A percentile compares a stretch with the other conserved stretches of the same genome.
Evolutionary conservation across 1,284 basidiomycete species (phyloP).

Genomic region (Moesziomyces globuligerus): DNA sequence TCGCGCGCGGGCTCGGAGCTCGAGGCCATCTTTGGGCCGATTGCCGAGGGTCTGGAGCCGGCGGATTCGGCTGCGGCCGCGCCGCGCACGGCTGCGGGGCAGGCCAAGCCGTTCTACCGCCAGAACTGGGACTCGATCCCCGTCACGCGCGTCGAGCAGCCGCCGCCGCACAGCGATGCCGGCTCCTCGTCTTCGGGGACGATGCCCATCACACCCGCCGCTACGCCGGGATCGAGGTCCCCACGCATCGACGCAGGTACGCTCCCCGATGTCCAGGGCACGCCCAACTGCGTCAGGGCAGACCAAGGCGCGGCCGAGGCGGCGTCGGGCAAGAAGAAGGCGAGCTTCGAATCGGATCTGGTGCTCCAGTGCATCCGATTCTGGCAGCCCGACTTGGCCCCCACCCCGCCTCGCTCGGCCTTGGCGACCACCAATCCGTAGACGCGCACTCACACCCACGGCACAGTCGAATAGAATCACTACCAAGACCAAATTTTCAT

Average conservation of each 20-base stretch:
- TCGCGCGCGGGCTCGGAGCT: slow-evolving; percentile 27
- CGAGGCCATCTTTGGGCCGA: slow-evolving; percentile 23
- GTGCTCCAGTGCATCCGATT: slow-evolving; percentile 33
- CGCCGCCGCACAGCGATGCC: slow-evolving; percentile 13
- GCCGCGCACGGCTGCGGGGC: neutral
- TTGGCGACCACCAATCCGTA: too few species aligned
- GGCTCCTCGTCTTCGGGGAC: slow-evolving; percentile 7
- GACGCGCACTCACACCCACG: too few species aligned
- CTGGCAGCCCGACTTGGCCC: slow-evolving; percentile 28
- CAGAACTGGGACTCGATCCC: slow-evolving; percentile 27
- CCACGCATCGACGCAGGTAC: slow-evolving; percentile 2
- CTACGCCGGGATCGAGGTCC: slow-evolving; percentile 14
- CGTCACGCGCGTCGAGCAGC: neutral
- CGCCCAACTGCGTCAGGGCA: too few species aligned
- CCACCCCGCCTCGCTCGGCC: neutral
- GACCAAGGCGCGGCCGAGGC: neutral
- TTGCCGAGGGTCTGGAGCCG: slow-evolving; percentile 22
- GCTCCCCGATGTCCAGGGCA: too few species aligned
- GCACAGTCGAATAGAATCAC: too few species aligned
- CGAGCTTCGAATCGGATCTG: slow-evolving; percentile 20
- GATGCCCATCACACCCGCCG: neutral
- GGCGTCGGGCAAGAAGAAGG: slow-evolving; percentile 1
- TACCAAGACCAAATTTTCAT: neutral
- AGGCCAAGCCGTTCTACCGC: slow-evolving; percentile 17
- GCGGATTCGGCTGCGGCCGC: neutral